These are phyloP conservation scores for Sherardia arvensis DNA, from an alignment of 257 asterid genomes.

Conservation along the genomic window DNA sequence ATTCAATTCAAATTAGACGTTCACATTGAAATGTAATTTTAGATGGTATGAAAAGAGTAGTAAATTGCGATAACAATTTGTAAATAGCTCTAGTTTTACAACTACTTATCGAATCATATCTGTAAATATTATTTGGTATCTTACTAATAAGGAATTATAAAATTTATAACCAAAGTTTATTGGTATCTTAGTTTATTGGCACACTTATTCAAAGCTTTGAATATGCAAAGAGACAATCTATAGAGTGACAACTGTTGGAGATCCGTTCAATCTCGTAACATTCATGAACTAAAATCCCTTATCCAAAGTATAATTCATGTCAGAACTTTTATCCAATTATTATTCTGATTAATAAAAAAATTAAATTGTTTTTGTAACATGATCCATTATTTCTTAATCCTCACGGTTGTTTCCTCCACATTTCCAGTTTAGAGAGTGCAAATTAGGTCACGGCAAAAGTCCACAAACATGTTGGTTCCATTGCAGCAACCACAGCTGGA, in stretches of 20 bases:
- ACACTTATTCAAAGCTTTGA: not conserved
- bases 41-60: no score
- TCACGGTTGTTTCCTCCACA: constrained; percentile 16
- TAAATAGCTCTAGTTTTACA: no score
- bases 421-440: not conserved
- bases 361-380: not conserved
- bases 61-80: no score
- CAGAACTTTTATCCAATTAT: not conserved
- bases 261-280: not conserved
- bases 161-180: no score
- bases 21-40: no score
- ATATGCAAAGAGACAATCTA: not conserved
- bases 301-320: not conserved
- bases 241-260: not conserved
- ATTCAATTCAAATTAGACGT: no score
- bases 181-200: no score
- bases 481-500: constrained; percentile 20
- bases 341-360: no score
- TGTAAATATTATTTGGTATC: no score
- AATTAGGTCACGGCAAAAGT: constrained; percentile 10
- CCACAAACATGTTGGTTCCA: constrained; percentile 12
- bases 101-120: no score
- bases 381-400: not conserved
- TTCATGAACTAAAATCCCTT: constrained; percentile 12
- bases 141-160: no score